A percentile compares a stretch with the other conserved stretches of the same genome.
These are phyloP conservation scores for Nepenthes mirabilis DNA, from an alignment of 148 eudicot species.

Conservation along the genomic window DNA sequence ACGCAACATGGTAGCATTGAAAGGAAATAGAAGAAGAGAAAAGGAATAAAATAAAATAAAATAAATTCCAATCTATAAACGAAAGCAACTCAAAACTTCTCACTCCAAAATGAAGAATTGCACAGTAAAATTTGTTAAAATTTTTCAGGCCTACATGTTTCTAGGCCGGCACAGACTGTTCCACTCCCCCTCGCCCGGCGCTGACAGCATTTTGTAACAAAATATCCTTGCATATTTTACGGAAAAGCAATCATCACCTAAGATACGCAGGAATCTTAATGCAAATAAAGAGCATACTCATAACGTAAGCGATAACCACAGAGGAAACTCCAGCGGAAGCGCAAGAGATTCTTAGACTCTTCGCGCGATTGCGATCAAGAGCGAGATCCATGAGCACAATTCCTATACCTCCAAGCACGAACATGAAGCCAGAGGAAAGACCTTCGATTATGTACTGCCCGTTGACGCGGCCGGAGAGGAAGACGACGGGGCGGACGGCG, in stretches of 20 bases:
- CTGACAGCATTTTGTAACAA: no score
- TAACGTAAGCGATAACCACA: constrained; percentile 49
- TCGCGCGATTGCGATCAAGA: constrained; percentile 37
- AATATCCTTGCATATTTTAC: no score
- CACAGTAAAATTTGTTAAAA: no score
- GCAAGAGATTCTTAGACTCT: constrained; percentile 51
- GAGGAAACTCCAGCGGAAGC: constrained; percentile 42
- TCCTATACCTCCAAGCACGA: constrained; percentile 74
- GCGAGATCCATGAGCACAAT: constrained; percentile 71
- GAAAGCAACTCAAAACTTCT: no score
- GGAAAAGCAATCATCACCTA: constrained; percentile 11
- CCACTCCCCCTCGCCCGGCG: no score
- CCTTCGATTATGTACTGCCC: constrained; percentile 97
- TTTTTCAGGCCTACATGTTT: no score
- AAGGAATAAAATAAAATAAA: no score
- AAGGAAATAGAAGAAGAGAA: no score
- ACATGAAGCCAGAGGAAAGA: constrained; percentile 86
- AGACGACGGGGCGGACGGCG: constrained; percentile 76
- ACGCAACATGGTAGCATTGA: no score
- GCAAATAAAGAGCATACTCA: constrained; percentile 89
- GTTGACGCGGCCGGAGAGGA: constrained; percentile 80
- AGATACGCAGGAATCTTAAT: constrained; percentile 90
- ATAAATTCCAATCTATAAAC: no score
- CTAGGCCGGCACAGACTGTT: no score
- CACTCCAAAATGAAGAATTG: no score